Percentiles rank a stretch among this genome's conserved stretches.
Conservation (phyloP, 257 asterid genomes). For the Nicotiana knightiana region DNA sequence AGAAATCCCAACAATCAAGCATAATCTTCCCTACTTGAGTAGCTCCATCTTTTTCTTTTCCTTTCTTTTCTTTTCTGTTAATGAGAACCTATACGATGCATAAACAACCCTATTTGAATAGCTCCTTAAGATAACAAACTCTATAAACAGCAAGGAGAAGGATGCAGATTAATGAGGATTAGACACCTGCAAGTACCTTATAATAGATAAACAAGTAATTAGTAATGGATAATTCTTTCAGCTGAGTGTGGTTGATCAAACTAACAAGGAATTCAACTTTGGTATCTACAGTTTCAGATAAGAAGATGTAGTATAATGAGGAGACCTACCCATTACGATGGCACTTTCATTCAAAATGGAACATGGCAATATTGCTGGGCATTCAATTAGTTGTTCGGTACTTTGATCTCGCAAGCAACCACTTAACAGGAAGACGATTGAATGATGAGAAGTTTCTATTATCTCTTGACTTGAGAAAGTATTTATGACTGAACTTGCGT, state of each 20-base stretch:
- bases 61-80: not conserved
- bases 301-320: not conserved
- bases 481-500: not conserved
- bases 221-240: not conserved
- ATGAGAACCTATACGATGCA: not conserved
- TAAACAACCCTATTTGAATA: not conserved
- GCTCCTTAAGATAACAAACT: not conserved
- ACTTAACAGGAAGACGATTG: not conserved
- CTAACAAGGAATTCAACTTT: slow-evolving; percentile 5
- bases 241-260: not conserved
- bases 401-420: slow-evolving; percentile 5
- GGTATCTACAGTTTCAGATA: not conserved
- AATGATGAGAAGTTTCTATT: slow-evolving; percentile 7
- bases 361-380: slow-evolving; percentile 4
- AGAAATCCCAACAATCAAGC: not conserved
- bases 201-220: no score
- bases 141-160: not conserved
- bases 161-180: not conserved
- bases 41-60: not conserved
- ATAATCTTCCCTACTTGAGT: not conserved
- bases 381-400: not conserved
- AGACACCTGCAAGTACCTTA: not conserved
- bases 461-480: slow-evolving; percentile 4
- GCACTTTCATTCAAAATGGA: not conserved
- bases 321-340: not conserved